phyloP scores from a whole-genome alignment of 208 protist genomes.

The Trypanosoma lewisi region DNA sequence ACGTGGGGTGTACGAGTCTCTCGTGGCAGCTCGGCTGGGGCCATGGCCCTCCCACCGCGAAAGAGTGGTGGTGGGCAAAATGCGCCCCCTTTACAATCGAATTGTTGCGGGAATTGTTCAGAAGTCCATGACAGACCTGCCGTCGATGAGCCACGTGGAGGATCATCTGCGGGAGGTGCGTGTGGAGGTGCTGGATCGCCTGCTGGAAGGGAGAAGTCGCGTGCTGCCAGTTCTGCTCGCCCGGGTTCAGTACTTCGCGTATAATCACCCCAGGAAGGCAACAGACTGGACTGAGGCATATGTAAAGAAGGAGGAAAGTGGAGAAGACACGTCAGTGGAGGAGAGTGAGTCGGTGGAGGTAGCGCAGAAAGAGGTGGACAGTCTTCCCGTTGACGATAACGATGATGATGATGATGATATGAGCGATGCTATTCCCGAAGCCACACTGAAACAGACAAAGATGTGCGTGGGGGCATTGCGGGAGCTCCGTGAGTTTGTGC shows the following conservation, averaged over 20 bases:
- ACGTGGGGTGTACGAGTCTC: conserved; percentile 25
- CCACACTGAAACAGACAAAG: not conserved
- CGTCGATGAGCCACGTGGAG: conserved; percentile 31
- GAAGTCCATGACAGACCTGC: conserved; percentile 22
- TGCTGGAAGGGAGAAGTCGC: conserved; percentile 23
- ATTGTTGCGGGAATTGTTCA: conserved; percentile 22
- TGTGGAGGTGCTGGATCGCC: conserved; percentile 19
- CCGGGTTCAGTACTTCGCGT: conserved; percentile 32
- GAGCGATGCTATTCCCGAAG: not conserved
- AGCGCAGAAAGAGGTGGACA: not conserved
- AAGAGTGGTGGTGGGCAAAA: not conserved
- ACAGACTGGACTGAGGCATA: conserved; percentile 33
- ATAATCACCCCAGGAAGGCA: conserved; percentile 23
- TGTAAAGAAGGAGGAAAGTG: too few relatives aligned
- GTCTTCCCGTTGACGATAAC: not conserved
- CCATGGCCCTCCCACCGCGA: conserved; percentile 16
- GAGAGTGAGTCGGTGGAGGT: not conserved
- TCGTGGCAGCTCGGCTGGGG: conserved; percentile 17
- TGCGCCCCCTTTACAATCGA: conserved; percentile 21
- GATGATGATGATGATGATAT: conserved; percentile 13
- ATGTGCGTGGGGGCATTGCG: conserved; percentile 19
- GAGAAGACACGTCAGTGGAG: not conserved
- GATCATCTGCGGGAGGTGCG: conserved; percentile 28
- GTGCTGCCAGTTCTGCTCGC: conserved; percentile 31
- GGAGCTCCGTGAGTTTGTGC: conserved; percentile 28